Base-by-base conservation (phyloP, 495 filamentous ascomycete species). In the Chaetomidium leptoderma region DNA sequence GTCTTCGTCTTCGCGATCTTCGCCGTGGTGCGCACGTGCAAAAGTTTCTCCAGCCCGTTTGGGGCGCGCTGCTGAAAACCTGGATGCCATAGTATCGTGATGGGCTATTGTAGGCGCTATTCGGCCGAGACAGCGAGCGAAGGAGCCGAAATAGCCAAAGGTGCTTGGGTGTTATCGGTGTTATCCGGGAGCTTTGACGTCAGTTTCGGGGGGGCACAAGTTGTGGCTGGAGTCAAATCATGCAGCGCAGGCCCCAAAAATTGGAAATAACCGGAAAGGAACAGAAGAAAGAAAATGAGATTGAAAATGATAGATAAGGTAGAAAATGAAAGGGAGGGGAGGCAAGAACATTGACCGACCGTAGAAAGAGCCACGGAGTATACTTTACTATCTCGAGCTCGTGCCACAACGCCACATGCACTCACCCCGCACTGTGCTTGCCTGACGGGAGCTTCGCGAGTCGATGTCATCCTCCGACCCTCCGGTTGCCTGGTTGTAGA, bases 1-100 rank as follows among this genome's bases (percentile, higher is more conserved):
- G 26, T 42, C 55, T 8, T 74, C 64, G n/a, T 54, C 62, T 58
- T 80, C 78, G 14, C 74, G 72, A 36, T 78, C 76, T 53, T 84
- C 79, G 24, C 74, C 73, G 58, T 89, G 84, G 65, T 91, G 85
- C 19, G 81, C 78, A 59, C 89, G 84, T 43, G 87, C 78, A 64
- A 88, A 93, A 63, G 85, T 83, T 70, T 95, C 91, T 53, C 84
- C 88, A 5, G 83, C 86, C 58, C 89, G 83, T 73, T 92, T 96
- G 2, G 92, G 90, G 19, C 90, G 89, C 32, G 81, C 84, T 37
- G 83, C 85, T 44, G 78, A 78, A 60, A 74, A 80, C 55, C 81
- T 76, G 43, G 81, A 79, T 14, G 85, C 78, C 87, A 91, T 92
- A 32, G 13, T 55, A 26, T 14, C 30, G 51, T 7, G 32, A 16